Base-by-base conservation (phyloP, 1,139 yeast species). In the Protomyces pachydermus region DNA sequence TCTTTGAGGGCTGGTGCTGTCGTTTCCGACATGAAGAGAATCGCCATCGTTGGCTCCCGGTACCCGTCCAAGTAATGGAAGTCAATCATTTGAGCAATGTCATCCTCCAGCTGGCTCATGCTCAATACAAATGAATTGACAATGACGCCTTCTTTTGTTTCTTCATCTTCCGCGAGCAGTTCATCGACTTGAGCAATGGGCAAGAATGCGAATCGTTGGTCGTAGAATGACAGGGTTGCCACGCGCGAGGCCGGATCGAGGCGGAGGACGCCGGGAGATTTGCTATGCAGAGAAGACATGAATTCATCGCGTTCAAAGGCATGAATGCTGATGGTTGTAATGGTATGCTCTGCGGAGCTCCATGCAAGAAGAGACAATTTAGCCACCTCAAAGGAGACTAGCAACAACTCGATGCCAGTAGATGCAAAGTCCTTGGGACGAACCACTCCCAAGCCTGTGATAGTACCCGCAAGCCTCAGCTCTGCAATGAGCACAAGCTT, bases 251-350 rank as follows among this genome's bases (percentile, higher is more conserved):
- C 79, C 0, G 96, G 91, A 66, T 90, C 97, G 0, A 86, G 78
- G 12, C 54, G 25, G 14, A 37, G 85, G 75, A 68, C 89, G 78
- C 25, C 78, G 77, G 0, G 90, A 77, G 5, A 78, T 34, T 23
- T 28, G 18, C 8, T 45, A 51, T 18, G 72, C 62, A 79, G 51
- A 84, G 83, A 65, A 79, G 73, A 64, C 78, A 80, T 70, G 77
- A 82, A 64, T 14, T 88, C 80, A 54, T 85, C 82, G 64, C 84
- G 82, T 72, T 91, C 98, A 74, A 91, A 93, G 73, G 83, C 90
- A 75, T 93, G 99, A 65, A 93, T 78, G 60, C 97, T 88, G 2
- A 84, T 81, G 0, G 97, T 90, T 20, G 82, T 78, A 14, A 93
- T 79, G 0, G 81, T 71, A 67, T 83, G 79, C 16, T 72, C 73